These are phyloP conservation scores for Kernera saxatilis DNA, from an alignment of 345 rosid species.

Conservation along the genomic window DNA sequence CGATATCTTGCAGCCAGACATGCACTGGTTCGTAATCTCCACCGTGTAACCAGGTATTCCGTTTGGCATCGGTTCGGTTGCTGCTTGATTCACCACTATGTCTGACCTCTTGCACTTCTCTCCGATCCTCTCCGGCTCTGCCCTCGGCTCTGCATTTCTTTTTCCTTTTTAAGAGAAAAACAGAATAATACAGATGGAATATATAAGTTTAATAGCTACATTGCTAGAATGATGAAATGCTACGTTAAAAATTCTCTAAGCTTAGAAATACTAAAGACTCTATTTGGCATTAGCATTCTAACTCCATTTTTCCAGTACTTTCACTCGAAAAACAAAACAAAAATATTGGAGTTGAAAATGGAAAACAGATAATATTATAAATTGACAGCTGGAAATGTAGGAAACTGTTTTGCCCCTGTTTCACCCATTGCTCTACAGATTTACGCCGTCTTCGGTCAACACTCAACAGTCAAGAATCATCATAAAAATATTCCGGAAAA, in stretches of 20 bases:
- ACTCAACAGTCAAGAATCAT: not conserved
- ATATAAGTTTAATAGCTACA: not conserved
- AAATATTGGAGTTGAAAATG: too few relatives aligned
- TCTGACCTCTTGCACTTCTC: conserved; percentile 58
- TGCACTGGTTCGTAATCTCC: conserved; percentile 62
- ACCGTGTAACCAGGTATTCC: conserved; percentile 84
- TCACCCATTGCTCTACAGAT: not conserved
- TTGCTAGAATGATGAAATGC: too few relatives aligned
- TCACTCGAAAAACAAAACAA: not conserved
- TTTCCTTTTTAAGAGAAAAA: not conserved
- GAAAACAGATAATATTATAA: not conserved
- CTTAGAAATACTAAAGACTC: not conserved
- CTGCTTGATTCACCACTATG: conserved; percentile 64
- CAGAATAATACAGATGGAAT: not conserved
- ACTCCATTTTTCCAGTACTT: not conserved
- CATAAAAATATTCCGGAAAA: not conserved
- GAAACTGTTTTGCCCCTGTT: not conserved
- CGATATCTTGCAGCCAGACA: conserved; percentile 63
- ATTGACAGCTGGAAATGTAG: conserved; percentile 10
- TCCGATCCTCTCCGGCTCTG: conserved; percentile 51
- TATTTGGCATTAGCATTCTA: too few relatives aligned
- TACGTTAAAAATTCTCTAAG: too few relatives aligned
- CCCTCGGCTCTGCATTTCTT: not conserved
- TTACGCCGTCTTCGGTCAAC: not conserved
- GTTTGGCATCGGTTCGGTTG: conserved; percentile 54